Conservation (phyloP, 768 basidiomycete species). For the Trametes cingulata region DNA sequence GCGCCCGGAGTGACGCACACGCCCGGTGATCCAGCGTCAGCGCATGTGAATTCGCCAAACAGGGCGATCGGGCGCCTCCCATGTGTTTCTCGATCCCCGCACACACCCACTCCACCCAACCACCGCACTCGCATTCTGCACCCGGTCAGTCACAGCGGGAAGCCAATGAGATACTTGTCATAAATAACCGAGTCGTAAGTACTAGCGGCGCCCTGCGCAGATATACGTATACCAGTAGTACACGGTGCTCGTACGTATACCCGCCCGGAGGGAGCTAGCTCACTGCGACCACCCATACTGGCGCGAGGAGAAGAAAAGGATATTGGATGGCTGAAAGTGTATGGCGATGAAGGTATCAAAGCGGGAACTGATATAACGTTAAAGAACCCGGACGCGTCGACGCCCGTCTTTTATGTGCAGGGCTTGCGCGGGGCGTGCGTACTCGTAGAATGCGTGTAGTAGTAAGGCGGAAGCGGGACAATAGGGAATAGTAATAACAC, state of each 20-base stretch:
- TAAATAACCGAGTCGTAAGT: constrained; percentile 20
- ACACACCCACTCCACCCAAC: background rate
- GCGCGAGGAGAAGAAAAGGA: background rate
- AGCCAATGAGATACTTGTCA: constrained; percentile 4
- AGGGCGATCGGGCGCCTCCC: background rate
- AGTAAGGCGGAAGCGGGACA: constrained; percentile 2
- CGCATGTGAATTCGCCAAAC: background rate
- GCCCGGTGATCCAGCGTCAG: background rate
- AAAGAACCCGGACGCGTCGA: background rate
- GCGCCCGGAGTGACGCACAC: background rate
- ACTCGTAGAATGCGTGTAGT: constrained; percentile 5
- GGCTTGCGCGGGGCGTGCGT: background rate
- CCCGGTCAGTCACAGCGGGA: background rate
- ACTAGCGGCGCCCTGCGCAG: constrained; percentile 17
- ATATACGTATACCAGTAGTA: constrained; percentile 16
- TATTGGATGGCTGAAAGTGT: background rate
- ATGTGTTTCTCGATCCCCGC: background rate
- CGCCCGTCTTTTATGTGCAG: background rate
- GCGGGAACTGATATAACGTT: background rate
- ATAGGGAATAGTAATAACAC: constrained; percentile 23
- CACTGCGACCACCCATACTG: constrained; percentile 11
- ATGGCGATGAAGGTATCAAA: background rate
- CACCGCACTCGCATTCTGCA: background rate
- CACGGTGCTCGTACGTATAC: constrained; percentile 20
- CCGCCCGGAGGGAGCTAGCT: constrained; percentile 9